Evolutionary conservation across 1,139 yeast genomes (phyloP).

Genomic region (Candida tetrigidarum): DNA sequence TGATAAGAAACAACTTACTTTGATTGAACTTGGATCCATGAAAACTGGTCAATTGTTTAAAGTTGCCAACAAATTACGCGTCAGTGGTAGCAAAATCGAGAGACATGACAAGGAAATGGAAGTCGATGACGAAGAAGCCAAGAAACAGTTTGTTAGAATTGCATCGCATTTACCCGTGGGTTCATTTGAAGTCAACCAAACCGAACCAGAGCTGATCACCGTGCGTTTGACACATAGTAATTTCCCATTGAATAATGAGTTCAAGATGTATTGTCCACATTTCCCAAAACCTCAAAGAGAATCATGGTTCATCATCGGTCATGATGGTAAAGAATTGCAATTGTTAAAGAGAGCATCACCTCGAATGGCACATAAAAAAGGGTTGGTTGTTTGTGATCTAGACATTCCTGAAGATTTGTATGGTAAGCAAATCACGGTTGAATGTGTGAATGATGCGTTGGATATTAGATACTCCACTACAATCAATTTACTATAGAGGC

Average conservation of each 20-base stretch:
- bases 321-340: conserved; percentile 56
- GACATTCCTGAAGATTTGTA: conserved; percentile 53
- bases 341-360: conserved; percentile 75
- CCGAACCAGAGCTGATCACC: conserved; percentile 32
- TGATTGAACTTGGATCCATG: conserved; percentile 18
- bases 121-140: conserved; percentile 21
- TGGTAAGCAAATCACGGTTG: conserved; percentile 49
- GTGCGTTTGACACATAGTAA: conserved; percentile 59
- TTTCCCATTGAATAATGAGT: conserved; percentile 57
- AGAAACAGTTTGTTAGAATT: conserved; percentile 43
- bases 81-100: conserved; percentile 26
- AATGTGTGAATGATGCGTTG: conserved; percentile 69
- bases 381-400: conserved; percentile 47
- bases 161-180: conserved; percentile 56
- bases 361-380: conserved; percentile 43
- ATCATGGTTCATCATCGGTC: conserved; percentile 83
- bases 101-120: conserved; percentile 3
- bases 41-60: conserved; percentile 28
- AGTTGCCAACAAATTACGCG: conserved; percentile 40
- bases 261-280: conserved; percentile 72
- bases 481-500: conserved; percentile 7
- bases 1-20: conserved; percentile 7
- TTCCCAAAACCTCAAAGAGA: conserved; percentile 94
- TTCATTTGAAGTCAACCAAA: conserved; percentile 37
- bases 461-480: conserved; percentile 44